A percentile compares a stretch with the other conserved stretches of the same genome.
Conservation (phyloP, 164 flowering plant genomes). For the Liquidambar formosana region DNA sequence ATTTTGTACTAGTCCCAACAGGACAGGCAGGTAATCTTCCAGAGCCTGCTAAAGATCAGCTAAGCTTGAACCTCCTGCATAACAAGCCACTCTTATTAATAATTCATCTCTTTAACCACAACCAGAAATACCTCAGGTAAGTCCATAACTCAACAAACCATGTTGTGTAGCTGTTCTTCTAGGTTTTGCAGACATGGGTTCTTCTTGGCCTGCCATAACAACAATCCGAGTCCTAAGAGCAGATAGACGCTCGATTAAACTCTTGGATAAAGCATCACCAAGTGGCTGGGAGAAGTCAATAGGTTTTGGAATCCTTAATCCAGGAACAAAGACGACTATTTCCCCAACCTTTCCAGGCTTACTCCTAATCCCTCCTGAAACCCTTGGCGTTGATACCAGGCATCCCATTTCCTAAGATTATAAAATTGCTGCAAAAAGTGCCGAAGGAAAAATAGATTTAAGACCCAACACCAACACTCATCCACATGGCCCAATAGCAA, state of each 20-base stretch:
- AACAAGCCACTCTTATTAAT: not conserved
- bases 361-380: conserved; percentile 60
- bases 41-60: conserved; percentile 83
- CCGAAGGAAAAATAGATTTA: conserved; percentile 2
- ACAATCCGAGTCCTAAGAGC: conserved; percentile 75
- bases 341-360: conserved; percentile 73
- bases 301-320: conserved; percentile 75
- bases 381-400: conserved; percentile 58
- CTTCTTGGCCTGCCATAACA: conserved; percentile 79
- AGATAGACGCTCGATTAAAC: conserved; percentile 60
- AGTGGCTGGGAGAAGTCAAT: conserved; percentile 65
- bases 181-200: conserved; percentile 55
- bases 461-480: too few species aligned
- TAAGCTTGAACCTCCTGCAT: conserved; percentile 72
- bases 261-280: conserved; percentile 52
- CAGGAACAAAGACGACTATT: conserved; percentile 76
- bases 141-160: conserved; percentile 40
- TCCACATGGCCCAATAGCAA: not conserved
- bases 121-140: not conserved
- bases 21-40: conserved; percentile 81
- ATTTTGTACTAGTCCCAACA: conserved; percentile 76
- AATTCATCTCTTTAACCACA: not conserved
- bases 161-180: conserved; percentile 83
- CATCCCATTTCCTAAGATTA: conserved; percentile 68
- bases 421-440: conserved; percentile 23